phyloP scores from a whole-genome alignment of 768 basidiomycete genomes.

The Podaxis rugospora region DNA sequence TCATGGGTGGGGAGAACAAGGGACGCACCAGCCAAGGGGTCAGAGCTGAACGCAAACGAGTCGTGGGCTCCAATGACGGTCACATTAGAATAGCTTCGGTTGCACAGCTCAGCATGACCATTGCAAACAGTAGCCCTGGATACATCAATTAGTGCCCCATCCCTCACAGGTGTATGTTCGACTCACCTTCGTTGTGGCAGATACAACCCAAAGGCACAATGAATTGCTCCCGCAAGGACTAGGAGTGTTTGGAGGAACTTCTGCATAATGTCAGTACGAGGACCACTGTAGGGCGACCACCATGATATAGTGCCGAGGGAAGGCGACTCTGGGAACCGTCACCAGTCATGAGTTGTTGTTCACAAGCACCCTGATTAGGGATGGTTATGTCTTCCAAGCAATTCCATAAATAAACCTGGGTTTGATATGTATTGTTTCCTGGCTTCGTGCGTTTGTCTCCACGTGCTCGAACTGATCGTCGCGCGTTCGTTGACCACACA shows the following conservation, averaged over 20 bases:
- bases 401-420: background rate
- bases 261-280: background rate
- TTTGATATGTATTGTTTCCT: background rate
- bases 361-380: slow-evolving; percentile 2
- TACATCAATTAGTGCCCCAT: background rate
- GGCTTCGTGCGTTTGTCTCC: background rate
- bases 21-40: slow-evolving; percentile 41
- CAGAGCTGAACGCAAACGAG: slow-evolving; percentile 46
- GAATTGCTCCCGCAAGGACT: background rate
- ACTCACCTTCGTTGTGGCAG: slow-evolving; percentile 3
- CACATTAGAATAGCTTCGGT: slow-evolving; percentile 47
- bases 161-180: background rate
- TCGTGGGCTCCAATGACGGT: slow-evolving; percentile 52
- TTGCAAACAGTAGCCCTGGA: slow-evolving; percentile 54
- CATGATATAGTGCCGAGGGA: slow-evolving; percentile 1
- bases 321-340: background rate
- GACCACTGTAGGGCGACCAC: background rate
- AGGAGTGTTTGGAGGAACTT: background rate
- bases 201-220: background rate
- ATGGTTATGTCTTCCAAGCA: slow-evolving; percentile 3
- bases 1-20: background rate
- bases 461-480: background rate
- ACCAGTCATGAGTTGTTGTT: background rate
- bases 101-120: slow-evolving; percentile 60
- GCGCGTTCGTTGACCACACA: background rate